Percentiles rank a stretch among this genome's conserved stretches.
These are phyloP conservation scores for Abrus precatorius DNA, from an alignment of 306 rosid species.

Conservation along the genomic window DNA sequence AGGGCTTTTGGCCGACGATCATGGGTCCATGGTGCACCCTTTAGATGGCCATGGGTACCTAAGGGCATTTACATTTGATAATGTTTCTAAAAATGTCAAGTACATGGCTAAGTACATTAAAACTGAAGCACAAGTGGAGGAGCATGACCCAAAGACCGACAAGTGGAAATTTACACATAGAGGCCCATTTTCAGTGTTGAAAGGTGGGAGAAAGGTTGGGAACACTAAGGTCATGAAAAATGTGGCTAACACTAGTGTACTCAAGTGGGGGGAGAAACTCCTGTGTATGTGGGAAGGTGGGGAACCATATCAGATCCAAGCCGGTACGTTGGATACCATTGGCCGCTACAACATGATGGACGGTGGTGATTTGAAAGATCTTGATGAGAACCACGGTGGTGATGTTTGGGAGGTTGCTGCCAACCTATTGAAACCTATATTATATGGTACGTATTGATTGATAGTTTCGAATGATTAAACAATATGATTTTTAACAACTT, in stretches of 20 bases:
- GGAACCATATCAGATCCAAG: slow-evolving; percentile 82
- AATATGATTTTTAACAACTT: too few species aligned
- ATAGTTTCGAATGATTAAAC: too few species aligned
- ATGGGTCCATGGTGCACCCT: slow-evolving; percentile 94
- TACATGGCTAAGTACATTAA: slow-evolving; percentile 90
- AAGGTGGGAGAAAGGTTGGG: slow-evolving; percentile 83
- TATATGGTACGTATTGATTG: slow-evolving; percentile 66
- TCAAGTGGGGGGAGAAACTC: slow-evolving; percentile 76
- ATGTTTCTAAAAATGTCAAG: slow-evolving; percentile 46
- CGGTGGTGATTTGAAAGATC: slow-evolving; percentile 40
- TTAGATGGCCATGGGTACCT: slow-evolving; percentile 91
- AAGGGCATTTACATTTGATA: slow-evolving; percentile 72
- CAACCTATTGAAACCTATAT: slow-evolving; percentile 71
- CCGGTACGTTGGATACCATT: slow-evolving; percentile 69
- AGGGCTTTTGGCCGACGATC: slow-evolving; percentile 81
- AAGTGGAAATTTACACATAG: slow-evolving; percentile 83
- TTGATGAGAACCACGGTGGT: background rate
- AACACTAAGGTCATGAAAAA: slow-evolving; percentile 98
- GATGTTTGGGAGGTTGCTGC: slow-evolving; percentile 79
- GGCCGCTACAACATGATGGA: slow-evolving; percentile 59
- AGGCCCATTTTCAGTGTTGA: slow-evolving; percentile 92
- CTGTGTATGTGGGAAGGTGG: slow-evolving; percentile 98
- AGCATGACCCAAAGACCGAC: slow-evolving; percentile 64
- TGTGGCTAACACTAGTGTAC: slow-evolving; percentile 93
- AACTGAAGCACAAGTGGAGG: slow-evolving; percentile 86